phyloP scores from a whole-genome alignment of 257 asterid species.

The Solanum rostratum region DNA sequence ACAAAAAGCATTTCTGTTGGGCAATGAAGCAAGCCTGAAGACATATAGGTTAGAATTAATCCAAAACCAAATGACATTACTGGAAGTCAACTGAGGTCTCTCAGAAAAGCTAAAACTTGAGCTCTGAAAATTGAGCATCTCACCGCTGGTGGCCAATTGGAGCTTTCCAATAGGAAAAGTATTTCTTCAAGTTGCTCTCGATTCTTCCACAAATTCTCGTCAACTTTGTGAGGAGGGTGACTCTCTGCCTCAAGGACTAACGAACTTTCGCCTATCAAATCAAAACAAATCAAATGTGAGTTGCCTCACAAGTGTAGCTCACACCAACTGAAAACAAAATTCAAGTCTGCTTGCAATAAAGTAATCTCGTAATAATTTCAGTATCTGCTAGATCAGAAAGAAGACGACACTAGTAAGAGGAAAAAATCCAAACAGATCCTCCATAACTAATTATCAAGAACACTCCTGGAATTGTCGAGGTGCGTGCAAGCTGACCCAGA shows the following conservation, averaged over 20 bases:
- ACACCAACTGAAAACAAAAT: background rate
- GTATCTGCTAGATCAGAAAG: background rate
- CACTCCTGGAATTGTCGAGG: background rate
- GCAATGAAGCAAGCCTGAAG: background rate
- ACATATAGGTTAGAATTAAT: background rate
- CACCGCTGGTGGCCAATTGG: slow-evolving; percentile 63
- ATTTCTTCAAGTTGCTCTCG: slow-evolving; percentile 94
- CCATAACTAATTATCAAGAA: background rate
- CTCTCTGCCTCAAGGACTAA: slow-evolving; percentile 63
- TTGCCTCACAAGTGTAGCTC: background rate
- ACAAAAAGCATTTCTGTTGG: background rate
- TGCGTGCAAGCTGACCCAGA: background rate
- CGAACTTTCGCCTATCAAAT: slow-evolving; percentile 47
- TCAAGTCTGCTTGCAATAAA: background rate
- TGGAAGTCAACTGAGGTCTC: background rate
- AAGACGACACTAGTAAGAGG: background rate
- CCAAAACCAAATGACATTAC: background rate
- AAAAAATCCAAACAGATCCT: background rate
- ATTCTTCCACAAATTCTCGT: slow-evolving; percentile 94
- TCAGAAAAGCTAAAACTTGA: background rate
- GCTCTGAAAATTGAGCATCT: slow-evolving; percentile 13
- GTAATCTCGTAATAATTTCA: background rate
- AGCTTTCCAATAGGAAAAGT: slow-evolving; percentile 41
- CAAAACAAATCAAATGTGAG: background rate
- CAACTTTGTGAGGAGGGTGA: slow-evolving; percentile 90